Evolutionary conservation across 1,284 basidiomycete species (phyloP).

Genomic region (Naganishia liquefaciens): DNA sequence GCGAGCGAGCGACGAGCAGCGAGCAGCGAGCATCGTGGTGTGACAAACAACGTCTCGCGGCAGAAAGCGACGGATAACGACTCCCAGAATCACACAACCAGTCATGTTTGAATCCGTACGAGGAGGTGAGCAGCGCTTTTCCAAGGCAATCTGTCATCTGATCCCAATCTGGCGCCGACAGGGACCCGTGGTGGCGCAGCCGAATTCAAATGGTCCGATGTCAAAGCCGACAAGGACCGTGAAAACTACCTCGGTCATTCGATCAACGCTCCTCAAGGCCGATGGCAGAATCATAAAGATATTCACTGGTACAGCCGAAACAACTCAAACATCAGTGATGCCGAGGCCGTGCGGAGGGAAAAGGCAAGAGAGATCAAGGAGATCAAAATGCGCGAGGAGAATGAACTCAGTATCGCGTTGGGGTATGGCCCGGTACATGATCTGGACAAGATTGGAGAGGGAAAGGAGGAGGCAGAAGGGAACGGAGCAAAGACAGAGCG

Average conservation of each 20-base stretch:
- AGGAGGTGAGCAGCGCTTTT: not conserved
- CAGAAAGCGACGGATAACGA: too few relatives aligned
- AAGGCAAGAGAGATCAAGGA: conserved; percentile 57
- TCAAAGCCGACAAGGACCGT: conserved; percentile 35
- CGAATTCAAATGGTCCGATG: conserved; percentile 35
- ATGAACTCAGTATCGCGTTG: conserved; percentile 77
- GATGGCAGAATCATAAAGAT: conserved; percentile 95
- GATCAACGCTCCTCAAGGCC: conserved; percentile 84
- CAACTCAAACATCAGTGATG: conserved; percentile 33
- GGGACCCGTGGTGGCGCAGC: conserved; percentile 34
- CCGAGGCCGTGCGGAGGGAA: conserved; percentile 34
- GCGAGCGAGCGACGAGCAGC: too few relatives aligned
- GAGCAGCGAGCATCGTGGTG: too few relatives aligned
- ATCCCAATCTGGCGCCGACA: not conserved
- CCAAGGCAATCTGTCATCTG: not conserved
- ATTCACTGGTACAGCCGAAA: conserved; percentile 89
- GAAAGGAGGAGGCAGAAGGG: conserved; percentile 33
- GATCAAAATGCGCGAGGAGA: conserved; percentile 75
- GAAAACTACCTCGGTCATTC: conserved; percentile 89
- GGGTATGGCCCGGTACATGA: conserved; percentile 51
- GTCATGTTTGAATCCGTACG: not conserved
- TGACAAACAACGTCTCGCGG: too few relatives aligned
- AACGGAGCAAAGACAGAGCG: conserved; percentile 35
- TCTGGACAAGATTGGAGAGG: conserved; percentile 35
- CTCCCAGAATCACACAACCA: not conserved